Conservation (phyloP, 257 asterid species). For the Penstemon eatonii region DNA sequence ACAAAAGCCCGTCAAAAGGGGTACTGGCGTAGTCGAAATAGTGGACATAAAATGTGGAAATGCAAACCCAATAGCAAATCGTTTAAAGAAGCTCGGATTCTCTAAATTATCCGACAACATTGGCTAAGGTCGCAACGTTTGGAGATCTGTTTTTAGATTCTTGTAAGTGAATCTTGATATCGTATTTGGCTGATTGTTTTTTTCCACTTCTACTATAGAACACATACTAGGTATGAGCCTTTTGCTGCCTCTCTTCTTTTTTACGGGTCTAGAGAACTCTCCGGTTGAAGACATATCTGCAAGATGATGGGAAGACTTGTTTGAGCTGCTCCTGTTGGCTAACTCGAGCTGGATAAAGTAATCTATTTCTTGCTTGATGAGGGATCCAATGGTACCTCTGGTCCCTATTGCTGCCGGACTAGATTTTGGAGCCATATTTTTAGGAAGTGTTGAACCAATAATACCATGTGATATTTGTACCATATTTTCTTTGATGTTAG, state of each 20-base stretch:
- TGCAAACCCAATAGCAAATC: slow-evolving; percentile 55
- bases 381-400: slow-evolving; percentile 50
- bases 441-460: slow-evolving; percentile 1
- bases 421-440: neutral
- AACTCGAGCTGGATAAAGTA: slow-evolving; percentile 36
- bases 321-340: slow-evolving; percentile 27
- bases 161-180: slow-evolving; percentile 26
- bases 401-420: slow-evolving; percentile 51
- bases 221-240: slow-evolving; percentile 51
- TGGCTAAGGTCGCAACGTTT: slow-evolving; percentile 25
- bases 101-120: slow-evolving; percentile 57
- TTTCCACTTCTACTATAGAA: slow-evolving; percentile 41
- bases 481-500: slow-evolving; percentile 27
- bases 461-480: slow-evolving; percentile 21
- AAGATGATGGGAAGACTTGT: slow-evolving; percentile 29
- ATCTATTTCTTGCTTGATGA: slow-evolving; percentile 49
- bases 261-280: slow-evolving; percentile 29
- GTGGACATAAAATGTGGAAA: slow-evolving; percentile 82
- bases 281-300: slow-evolving; percentile 6
- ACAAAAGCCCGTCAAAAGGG: slow-evolving; percentile 41
- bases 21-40: slow-evolving; percentile 46
- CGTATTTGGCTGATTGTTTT: slow-evolving; percentile 9
- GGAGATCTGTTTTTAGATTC: slow-evolving; percentile 35
- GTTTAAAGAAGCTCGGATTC: slow-evolving; percentile 66
- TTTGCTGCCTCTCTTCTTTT: slow-evolving; percentile 47